Base-by-base conservation (phyloP, 768 basidiomycete species). In the Rhodotorula toruloides region DNA sequence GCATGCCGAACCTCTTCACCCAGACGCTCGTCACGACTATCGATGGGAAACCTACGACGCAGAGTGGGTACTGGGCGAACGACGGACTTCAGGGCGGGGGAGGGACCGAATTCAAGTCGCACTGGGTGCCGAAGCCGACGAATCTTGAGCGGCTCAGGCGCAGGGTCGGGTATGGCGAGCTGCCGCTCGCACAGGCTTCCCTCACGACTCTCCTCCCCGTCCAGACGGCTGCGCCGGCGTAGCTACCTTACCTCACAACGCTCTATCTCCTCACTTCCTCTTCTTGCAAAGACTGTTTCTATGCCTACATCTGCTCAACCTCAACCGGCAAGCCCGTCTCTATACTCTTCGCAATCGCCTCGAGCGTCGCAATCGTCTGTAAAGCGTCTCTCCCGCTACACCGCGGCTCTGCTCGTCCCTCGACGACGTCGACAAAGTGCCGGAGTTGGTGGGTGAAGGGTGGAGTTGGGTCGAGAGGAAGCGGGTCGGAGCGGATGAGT, bases 401-500 rank as follows among this genome's bases (percentile, higher is more conserved):
- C 21, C 56, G 70, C 25, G 71, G 68, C 56, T 67, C 62, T 14
- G 34, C 68, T 10, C 31, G n/a, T 1, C 72, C 68, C 32, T 54
- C 25, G 32, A 55, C 42, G 13, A 74, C 68, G 11, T 58, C 50
- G 19, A 61, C 60, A 31, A 74, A 72, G 52, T 71, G 65, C 11
- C 63, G 55, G 36, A 74, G 54, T 56, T 74, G 73, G 19, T 25
- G 31, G 17, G 68, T 68, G 66, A 72, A 74, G 13, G 73, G 68
- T 6, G 65, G 68, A 9, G 53, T 62, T 42, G 59, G 25, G 21
- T 67, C 69, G 25, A 70, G 39, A 13, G 58, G 25, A 3, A 25
- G 31, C 2, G 62, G 21, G 7, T 39, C 37, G 36, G 62, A 63
- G 4, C 29, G 46, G 7, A 22, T 21, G 27, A 68, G 49, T n/a